Conservation (phyloP, 2,329 filamentous ascomycete genomes). For the Ceratocystiopsis brevicomis region DNA sequence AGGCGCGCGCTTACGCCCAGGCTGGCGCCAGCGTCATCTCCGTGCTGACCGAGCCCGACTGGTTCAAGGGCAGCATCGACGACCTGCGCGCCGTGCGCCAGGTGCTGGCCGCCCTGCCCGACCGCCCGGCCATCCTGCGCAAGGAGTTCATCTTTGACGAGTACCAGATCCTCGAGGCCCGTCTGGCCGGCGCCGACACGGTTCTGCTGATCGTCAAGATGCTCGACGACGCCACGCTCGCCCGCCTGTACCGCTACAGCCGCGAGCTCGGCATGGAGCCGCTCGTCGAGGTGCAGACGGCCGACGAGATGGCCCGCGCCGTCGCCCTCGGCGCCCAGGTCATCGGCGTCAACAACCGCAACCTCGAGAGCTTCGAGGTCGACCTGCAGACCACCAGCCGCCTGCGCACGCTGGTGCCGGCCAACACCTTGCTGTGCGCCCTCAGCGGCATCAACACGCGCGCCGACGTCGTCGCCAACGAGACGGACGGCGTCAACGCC, state of each 20-base stretch:
- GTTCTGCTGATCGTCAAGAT: constrained; percentile 96
- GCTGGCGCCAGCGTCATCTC: constrained; percentile 94
- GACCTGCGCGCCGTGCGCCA: constrained; percentile 76
- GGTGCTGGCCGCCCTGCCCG: constrained; percentile 76
- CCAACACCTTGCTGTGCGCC: constrained; percentile 76
- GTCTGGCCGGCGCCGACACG: constrained; percentile 67
- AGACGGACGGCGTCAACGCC: constrained; percentile 76
- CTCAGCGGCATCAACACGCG: constrained; percentile 84
- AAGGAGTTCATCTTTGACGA: constrained; percentile 98
- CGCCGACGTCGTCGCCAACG: constrained; percentile 73
- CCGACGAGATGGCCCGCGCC: constrained; percentile 79
- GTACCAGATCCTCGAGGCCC: constrained; percentile 91
- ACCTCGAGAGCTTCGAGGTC: constrained; percentile 90
- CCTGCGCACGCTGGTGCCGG: constrained; percentile 68
- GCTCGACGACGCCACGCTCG: constrained; percentile 58
- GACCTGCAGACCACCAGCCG: constrained; percentile 84
- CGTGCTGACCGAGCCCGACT: constrained; percentile 93
- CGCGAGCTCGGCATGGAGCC: constrained; percentile 89
- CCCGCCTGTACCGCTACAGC: constrained; percentile 72
- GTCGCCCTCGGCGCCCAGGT: constrained; percentile 73
- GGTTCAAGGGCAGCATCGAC: constrained; percentile 97
- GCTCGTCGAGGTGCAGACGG: constrained; percentile 87
- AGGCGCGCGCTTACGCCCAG: constrained; percentile 79
- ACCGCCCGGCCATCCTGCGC: constrained; percentile 74
- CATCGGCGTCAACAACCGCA: constrained; percentile 95